Evolutionary conservation across 257 asterid genomes (phyloP), one percentile per base, ranked within the genome.

Genomic region (Capsicum chinense): DNA sequence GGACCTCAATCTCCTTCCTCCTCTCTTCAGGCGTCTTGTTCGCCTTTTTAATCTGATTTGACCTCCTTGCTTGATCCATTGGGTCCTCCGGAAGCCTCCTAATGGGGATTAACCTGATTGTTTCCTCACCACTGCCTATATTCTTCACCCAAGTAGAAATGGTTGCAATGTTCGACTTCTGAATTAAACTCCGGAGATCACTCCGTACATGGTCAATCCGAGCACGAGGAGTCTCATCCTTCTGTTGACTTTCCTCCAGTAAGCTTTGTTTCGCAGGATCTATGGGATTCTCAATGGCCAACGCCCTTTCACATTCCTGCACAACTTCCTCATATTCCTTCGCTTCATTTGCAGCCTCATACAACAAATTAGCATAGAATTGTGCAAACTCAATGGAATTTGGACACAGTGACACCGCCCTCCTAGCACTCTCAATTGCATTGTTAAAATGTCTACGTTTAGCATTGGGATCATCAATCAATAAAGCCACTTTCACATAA

Each of bases 181-280:
- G 97, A 84, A 93, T 89, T 90, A 95, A 91, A 6, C 93, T 85
- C 19, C 93, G 90, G 80, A 95, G 91, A 85, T 93, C 97, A 85
- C 48, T 79, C 74, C 89, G 94, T 79, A 95, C 93, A 59, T 92
- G 89, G 70, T 84, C 70, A 82, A 95, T 83, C 83, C 98, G 90
- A 35, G 88, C 92, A 60, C 90, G 91, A 17, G 94, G 87, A 0
- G 95, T 88, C 47, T 92, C 79, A 71, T 91, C 79, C 86, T 92
- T 92, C 86, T 91, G 94, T 91, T 93, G 95, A 80, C 84, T 90
- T 90, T 89, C 97, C 39, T 94, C 98, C 84, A 89, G 98, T 83
- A 92, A 88, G 83, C 93, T 93, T 93, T 95, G 96, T 88, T 88
- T 93, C 58, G 93, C 98, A 71, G 98, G 98, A 87, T 95, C 98